Base-by-base conservation (phyloP, 257 asterid species). In the Solanum ossicruentum region DNA sequence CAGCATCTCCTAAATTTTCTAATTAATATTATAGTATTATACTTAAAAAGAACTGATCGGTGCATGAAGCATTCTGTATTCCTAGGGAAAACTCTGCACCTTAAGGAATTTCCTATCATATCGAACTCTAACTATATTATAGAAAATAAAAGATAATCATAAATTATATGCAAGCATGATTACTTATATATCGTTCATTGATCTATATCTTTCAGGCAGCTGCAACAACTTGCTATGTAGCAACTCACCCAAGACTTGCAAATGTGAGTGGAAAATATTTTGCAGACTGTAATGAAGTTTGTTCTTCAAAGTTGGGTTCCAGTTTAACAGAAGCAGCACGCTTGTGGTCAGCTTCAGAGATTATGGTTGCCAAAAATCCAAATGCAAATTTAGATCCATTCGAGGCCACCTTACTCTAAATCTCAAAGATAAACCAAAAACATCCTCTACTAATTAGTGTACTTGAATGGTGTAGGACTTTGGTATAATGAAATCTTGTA, bases 221-320 rank as follows among this genome's bases (percentile, higher is more conserved):
- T 78, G 98, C 97, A 1, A 96, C 99, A 4, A 95, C 97, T 39
- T 96, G 99, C 86, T 96, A 95, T 58, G 97, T 93, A 8, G 97
- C 98, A 9, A 96, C 98, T 12, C 84, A 93, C 85, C 97, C 97
- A 0, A 89, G 92, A 39, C 83, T 95, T 23, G 88, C 6, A 72
- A 87, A 91, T 67, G 92, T 91, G 52, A 93, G 89, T 8, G 98
- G 99, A 20, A 93, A 93, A 85, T 97, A 97, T 84, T 97, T 85
- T 84, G 92, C 96, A 2, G 99, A 97, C 88, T 95, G 98, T 85
- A 97, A 97, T 26, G 99, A 97, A 84, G 91, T 93, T 78, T 88
- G 93, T 10, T 85, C 95, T 2, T 93, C 98, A 18, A 95, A 94
- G 73, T 28, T 90, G 79, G 98, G 97, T n/a, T 90, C 92, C 83